Evolutionary conservation across 805 yeast species (phyloP).

Genomic region (Yarrowia sp.): DNA sequence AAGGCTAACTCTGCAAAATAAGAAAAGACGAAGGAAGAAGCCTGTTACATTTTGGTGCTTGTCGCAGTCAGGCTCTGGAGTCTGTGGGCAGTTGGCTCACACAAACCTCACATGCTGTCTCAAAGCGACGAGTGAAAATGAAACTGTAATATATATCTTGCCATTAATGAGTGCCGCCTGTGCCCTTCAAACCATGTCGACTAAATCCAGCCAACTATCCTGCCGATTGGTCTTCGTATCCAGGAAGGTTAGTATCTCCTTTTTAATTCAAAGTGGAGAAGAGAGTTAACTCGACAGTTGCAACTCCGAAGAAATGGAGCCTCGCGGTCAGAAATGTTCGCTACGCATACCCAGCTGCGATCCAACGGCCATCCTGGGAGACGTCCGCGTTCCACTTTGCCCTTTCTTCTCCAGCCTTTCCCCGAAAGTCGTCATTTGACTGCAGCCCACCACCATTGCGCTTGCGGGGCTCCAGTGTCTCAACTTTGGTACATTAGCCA

Average conservation of each 20-base stretch:
- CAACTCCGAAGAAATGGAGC: constrained; percentile 7
- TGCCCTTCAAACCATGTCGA: neutral
- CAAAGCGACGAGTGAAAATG: neutral
- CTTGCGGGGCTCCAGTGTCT: constrained; percentile 1
- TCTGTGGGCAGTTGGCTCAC: too few species aligned
- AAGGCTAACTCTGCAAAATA: neutral
- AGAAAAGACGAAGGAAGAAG: too few species aligned
- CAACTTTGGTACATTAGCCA: neutral
- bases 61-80: too few species aligned
- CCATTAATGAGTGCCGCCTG: neutral
- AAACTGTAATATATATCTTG: neutral
- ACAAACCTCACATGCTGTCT: too few species aligned
- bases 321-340: neutral
- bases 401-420: neutral
- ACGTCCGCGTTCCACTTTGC: neutral
- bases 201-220: neutral
- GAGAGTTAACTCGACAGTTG: neutral
- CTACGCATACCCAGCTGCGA: neutral
- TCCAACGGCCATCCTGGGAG: neutral
- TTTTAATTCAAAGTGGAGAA: constrained; percentile 9
- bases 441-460: neutral
- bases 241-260: constrained; percentile 11
- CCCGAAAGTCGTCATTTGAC: neutral
- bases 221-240: constrained; percentile 1
- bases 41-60: too few species aligned